Conservation (phyloP, 495 filamentous ascomycete genomes). For the Geopyxis carbonaria region DNA sequence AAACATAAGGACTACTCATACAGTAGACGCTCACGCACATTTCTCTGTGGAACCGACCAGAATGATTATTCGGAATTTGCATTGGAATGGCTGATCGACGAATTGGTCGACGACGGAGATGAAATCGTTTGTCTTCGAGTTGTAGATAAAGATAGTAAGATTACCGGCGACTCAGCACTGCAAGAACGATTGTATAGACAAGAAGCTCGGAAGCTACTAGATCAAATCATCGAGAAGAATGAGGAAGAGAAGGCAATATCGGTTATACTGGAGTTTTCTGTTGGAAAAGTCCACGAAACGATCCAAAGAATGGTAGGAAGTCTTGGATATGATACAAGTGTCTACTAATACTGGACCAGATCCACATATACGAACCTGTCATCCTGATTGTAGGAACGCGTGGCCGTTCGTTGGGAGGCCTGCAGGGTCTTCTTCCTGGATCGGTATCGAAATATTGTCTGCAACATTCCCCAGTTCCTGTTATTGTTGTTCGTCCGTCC, state of each 20-base stretch:
- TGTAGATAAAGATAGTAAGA: slow-evolving; percentile 67
- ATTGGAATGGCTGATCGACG: slow-evolving; percentile 82
- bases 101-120: slow-evolving; percentile 91
- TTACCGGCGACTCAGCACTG: slow-evolving; percentile 46
- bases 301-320: slow-evolving; percentile 73
- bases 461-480: slow-evolving; percentile 90
- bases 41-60: slow-evolving; percentile 85
- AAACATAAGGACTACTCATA: slow-evolving; percentile 82
- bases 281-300: slow-evolving; percentile 80
- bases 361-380: slow-evolving; percentile 82
- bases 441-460: slow-evolving; percentile 95
- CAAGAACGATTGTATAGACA: slow-evolving; percentile 60
- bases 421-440: slow-evolving; percentile 79
- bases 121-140: slow-evolving; percentile 88
- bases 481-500: slow-evolving; percentile 82
- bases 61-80: slow-evolving; percentile 94
- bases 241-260: slow-evolving; percentile 70
- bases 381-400: slow-evolving; percentile 91
- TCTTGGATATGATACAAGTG: slow-evolving; percentile 1
- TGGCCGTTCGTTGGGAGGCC: slow-evolving; percentile 68
- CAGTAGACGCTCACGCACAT: slow-evolving; percentile 69
- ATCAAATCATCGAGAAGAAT: slow-evolving; percentile 72
- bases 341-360: slow-evolving; percentile 35
- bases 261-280: slow-evolving; percentile 71
- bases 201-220: slow-evolving; percentile 59